A percentile compares a stretch with the other conserved stretches of the same genome.
Conservation (phyloP, 2,329 filamentous ascomycete genomes). For the Ophiostoma novo-ulmi region DNA sequence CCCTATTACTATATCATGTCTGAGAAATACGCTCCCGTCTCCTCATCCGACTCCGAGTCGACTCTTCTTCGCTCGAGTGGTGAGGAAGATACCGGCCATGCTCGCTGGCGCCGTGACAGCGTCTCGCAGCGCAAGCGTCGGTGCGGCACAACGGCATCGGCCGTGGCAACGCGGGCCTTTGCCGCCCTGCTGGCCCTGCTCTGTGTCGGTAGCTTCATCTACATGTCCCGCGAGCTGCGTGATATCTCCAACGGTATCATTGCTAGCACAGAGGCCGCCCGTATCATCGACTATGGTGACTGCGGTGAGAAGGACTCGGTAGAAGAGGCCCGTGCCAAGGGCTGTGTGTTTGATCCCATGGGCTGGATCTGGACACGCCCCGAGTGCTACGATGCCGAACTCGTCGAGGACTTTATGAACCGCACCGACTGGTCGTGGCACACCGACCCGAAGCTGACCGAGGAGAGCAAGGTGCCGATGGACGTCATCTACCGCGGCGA, state of each 20-base stretch:
- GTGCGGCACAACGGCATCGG: neutral
- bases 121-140: slow-evolving; percentile 5
- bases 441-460: slow-evolving; percentile 23
- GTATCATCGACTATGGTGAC: slow-evolving; percentile 23
- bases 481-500: slow-evolving; percentile 23
- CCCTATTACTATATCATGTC: neutral
- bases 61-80: neutral
- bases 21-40: neutral
- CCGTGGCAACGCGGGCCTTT: neutral
- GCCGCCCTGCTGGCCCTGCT: neutral
- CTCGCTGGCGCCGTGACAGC: slow-evolving; percentile 2
- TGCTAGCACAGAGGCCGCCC: neutral
- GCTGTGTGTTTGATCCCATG: slow-evolving; percentile 27
- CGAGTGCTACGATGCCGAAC: slow-evolving; percentile 26
- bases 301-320: slow-evolving; percentile 22
- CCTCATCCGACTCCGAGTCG: slow-evolving; percentile 10
- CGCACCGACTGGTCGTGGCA: slow-evolving; percentile 26
- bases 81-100: slow-evolving; percentile 2
- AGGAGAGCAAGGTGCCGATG: slow-evolving; percentile 21
- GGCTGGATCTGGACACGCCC: slow-evolving; percentile 27
- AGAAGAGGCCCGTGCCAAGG: slow-evolving; percentile 26
- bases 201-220: slow-evolving; percentile 11
- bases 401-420: slow-evolving; percentile 26
- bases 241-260: neutral
- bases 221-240: slow-evolving; percentile 11